Base-by-base conservation (phyloP, 2,329 filamentous ascomycete species). In the Exophiala sp. region DNA sequence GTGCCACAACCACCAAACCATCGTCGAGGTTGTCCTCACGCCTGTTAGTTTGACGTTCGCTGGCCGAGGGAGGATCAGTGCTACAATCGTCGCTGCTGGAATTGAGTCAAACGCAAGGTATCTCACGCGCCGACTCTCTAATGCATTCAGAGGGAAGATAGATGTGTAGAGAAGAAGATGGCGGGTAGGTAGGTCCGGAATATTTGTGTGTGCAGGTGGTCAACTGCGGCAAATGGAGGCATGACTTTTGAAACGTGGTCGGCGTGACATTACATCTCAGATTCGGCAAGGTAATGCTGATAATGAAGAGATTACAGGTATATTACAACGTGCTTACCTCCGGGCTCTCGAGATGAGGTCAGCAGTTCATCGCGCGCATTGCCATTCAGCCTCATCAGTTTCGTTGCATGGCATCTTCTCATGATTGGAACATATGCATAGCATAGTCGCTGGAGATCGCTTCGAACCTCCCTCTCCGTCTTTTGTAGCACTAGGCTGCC, bases 1-100 rank as follows among this genome's bases (percentile, higher is more conserved):
- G 27, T 56, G 22, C 58, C 52, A 57, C 16, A 52, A 39, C 57
- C 57, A 59, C 55, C 55, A 57, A 27, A 45, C 48, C 55, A 57
- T 57, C 21, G 40, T 46, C 40, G 29, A 24, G 21, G 43, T 18
- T 8, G 34, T 37, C 34, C 18, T 37, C 34, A 19, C 3, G 6
- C 6, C 11, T n/a, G 3, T 13, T 32, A 13, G 29, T 3, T n/a
- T 9, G 29, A 32, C 7, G 11, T 32, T 7, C n/a, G 29, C 29
- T 32, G 7, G 29, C 11, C 29, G 29, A 7, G 29, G 29, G 6
- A 32, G 8, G 11, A 32, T 32, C 11, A n/a, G 29, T n/a, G 29
- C n/a, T n/a, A n/a, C n/a, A n/a, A n/a, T n/a, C n/a, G n/a, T n/a
- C n/a, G n/a, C n/a, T n/a, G n/a, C n/a, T n/a, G n/a, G n/a, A n/a